A percentile compares a stretch with the other conserved stretches of the same genome.
Conservation (phyloP, 257 asterid species). For the Nicotiana obtusifolia region DNA sequence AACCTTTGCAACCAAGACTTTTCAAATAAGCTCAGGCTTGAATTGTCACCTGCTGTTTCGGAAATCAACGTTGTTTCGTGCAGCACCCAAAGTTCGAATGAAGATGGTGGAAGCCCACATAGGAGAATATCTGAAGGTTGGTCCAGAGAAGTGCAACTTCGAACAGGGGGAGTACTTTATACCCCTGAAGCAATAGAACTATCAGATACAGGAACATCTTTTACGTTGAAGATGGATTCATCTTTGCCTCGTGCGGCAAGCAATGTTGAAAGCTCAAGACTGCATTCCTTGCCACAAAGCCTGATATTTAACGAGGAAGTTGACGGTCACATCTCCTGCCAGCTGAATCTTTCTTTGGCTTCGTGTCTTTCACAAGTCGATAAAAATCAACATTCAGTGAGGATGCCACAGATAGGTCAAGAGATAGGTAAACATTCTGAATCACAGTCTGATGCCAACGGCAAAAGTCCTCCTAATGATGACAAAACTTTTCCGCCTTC, state of each 20-base stretch:
- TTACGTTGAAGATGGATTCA: conserved; percentile 49
- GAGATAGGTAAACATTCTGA: conserved; percentile 27
- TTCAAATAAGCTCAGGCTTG: conserved; percentile 67
- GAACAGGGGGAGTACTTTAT: conserved; percentile 31
- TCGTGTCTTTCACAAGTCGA: conserved; percentile 56
- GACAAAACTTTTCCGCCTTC: conserved; percentile 29
- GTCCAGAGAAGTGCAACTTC: conserved; percentile 38
- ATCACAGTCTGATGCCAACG: conserved; percentile 22
- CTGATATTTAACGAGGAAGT: conserved; percentile 46
- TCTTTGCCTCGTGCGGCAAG: conserved; percentile 33
- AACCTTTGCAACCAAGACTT: conserved; percentile 41
- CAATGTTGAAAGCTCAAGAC: conserved; percentile 31
- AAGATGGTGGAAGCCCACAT: conserved; percentile 53
- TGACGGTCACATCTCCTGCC: conserved; percentile 59
- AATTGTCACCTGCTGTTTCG: conserved; percentile 67
- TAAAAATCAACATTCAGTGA: conserved; percentile 29
- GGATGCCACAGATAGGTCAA: conserved; percentile 23
- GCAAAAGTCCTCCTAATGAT: conserved; percentile 17
- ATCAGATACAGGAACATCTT: conserved; percentile 78
- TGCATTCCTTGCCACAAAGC: conserved; percentile 36
- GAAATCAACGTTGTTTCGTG: conserved; percentile 61
- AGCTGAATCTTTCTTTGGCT: conserved; percentile 70
- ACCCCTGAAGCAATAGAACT: conserved; percentile 63
- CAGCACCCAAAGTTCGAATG: conserved; percentile 87
- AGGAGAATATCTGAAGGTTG: conserved; percentile 39